Evolutionary conservation across 805 yeast genomes (phyloP), one percentile per base, ranked within the genome.

Genomic region (Starmerella stigmatis): DNA sequence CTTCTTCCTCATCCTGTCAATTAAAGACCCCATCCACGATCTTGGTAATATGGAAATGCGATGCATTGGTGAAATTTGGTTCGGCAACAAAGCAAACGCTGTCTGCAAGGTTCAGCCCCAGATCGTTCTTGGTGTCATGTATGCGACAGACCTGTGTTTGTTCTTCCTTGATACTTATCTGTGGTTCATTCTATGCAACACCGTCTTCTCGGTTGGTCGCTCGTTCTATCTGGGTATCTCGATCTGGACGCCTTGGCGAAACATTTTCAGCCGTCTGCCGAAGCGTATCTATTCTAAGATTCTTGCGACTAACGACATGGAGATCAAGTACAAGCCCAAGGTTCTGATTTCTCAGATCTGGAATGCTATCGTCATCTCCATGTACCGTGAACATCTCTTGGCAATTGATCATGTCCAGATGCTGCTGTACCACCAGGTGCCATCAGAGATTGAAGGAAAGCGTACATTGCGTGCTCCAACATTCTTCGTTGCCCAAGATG

Each of bases 191-290:
- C 72, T 92, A 59, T 80, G 83, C 65, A 92, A 89, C 76, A 82
- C 94, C 67, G 76, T 86, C 56, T 88, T 86, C 78, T 89, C 97
- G 51, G 86, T 92, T 60, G 96, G 95, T 58, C 85, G 95, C 64
- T 92, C 98, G 13, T 92, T 92, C 76, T 92, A 89, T 74, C 75
- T 94, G 67, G 99, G 99, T 81, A 88, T 92, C 59, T 92, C 99
- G 37, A 89, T 92, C 55, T 78, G 88, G 73, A 92, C 99, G 33
- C 99, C 99, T 52, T 92, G 99, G 99, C 85, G 97, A 78, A 92
- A 94, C 66, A 88, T 92, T 58, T 92, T 89, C 74, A 80, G 96
- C 44, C 81, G 99, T 68, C 72, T 92, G 64, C 99, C 99, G 64
- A 92, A 92, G 79, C 86, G 99, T 79, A 86, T 92, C 57, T 94